Conservation (phyloP, 1,139 yeast genomes). For the Protomyces inundatus region DNA sequence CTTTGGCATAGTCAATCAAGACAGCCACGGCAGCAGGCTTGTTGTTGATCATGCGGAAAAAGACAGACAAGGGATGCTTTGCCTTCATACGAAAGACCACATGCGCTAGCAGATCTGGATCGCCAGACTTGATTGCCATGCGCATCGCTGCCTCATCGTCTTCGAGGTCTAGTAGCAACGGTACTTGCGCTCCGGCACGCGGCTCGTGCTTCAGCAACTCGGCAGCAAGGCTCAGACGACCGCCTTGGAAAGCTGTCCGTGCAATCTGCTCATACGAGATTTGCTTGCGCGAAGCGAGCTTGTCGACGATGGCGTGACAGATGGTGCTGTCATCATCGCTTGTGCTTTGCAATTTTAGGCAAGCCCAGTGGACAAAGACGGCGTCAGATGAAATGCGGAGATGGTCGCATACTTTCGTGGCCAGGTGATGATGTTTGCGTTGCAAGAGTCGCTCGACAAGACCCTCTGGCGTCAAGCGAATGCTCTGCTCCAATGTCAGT, state of each 20-base stretch:
- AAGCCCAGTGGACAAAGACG: constrained; percentile 78
- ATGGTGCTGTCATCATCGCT: constrained; percentile 56
- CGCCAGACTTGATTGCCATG: constrained; percentile 62
- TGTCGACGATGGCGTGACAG: constrained; percentile 48
- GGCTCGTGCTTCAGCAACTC: constrained; percentile 57
- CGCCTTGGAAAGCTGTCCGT: constrained; percentile 73
- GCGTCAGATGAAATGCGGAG: constrained; percentile 51
- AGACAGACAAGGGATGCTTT: constrained; percentile 49
- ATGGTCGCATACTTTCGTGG: constrained; percentile 56
- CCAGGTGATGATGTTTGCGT: constrained; percentile 58
- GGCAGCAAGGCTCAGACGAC: constrained; percentile 64
- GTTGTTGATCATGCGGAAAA: constrained; percentile 51
- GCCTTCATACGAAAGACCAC: constrained; percentile 53
- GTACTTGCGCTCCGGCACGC: constrained; percentile 56
- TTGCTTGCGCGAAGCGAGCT: constrained; percentile 42
- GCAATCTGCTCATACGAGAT: constrained; percentile 64
- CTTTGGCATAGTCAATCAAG: constrained; percentile 44
- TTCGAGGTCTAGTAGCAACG: constrained; percentile 62
- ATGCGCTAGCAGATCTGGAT: constrained; percentile 55
- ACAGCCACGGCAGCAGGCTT: constrained; percentile 45
- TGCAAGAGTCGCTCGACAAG: constrained; percentile 56
- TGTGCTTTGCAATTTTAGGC: constrained; percentile 52
- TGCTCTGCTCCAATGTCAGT: constrained; percentile 55
- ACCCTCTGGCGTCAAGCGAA: constrained; percentile 43
- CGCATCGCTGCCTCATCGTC: constrained; percentile 66